phyloP scores from a whole-genome alignment of 1,139 yeast species.

The Arxiozyma slooffiae region DNA sequence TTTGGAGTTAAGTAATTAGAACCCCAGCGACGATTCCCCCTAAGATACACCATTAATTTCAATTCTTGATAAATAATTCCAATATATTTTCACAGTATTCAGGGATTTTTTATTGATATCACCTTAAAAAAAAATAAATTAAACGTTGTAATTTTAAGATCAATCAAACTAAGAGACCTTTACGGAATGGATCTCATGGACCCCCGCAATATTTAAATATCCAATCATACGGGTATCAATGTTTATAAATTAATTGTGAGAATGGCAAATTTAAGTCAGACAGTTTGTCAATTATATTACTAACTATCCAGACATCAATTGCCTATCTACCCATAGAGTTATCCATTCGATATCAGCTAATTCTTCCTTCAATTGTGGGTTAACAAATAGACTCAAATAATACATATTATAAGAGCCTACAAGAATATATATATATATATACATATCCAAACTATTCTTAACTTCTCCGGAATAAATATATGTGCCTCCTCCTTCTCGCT shows the following conservation, averaged over 20 bases:
- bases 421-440: slow-evolving; percentile 68
- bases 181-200: slow-evolving; percentile 92
- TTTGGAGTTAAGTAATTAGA: slow-evolving; percentile 83
- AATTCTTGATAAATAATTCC: slow-evolving; percentile 57
- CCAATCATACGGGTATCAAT: slow-evolving; percentile 96
- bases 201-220: slow-evolving; percentile 87
- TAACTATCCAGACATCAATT: slow-evolving; percentile 46
- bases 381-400: slow-evolving; percentile 19
- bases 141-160: slow-evolving; percentile 55
- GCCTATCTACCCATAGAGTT: slow-evolving; percentile 51
- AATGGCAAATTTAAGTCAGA: slow-evolving; percentile 40
- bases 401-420: slow-evolving; percentile 71
- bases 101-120: too few species aligned
- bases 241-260: slow-evolving; percentile 46
- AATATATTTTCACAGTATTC: slow-evolving; percentile 62
- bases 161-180: slow-evolving; percentile 85
- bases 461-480: slow-evolving; percentile 78
- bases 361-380: slow-evolving; percentile 17
- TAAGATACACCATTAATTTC: slow-evolving; percentile 97
- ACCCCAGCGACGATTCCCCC: slow-evolving; percentile 98
- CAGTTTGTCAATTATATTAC: slow-evolving; percentile 38
- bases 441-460: slow-evolving; percentile 43
- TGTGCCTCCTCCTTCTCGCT: slow-evolving; percentile 92
- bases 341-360: slow-evolving; percentile 34
- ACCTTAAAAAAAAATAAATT: too few species aligned